Base-by-base conservation (phyloP, 768 basidiomycete species). In the Tubosaeta sp. region DNA sequence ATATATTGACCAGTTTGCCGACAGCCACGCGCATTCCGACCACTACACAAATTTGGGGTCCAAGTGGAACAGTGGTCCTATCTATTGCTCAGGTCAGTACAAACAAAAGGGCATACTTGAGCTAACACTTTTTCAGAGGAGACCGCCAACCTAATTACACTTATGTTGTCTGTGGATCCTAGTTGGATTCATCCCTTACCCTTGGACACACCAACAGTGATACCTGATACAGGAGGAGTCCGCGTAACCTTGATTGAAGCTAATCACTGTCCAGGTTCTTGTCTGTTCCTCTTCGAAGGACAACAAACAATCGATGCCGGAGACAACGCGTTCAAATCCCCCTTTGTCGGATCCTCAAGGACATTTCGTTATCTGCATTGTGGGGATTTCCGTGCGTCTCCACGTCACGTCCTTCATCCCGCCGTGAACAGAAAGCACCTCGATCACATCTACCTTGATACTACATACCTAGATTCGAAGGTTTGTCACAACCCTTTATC, bases 201-300 rank as follows among this genome's bases (percentile, higher is more conserved):
- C 1, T 81, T 93, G 79, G 81, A 96, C 66, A 72, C 73, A 0
- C 78, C 91, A 0, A 85, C 82, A 0, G 65, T 81, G 30, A 76
- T 96, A 49, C 91, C 95, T 1, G 71, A 89, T 57, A 91, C 92
- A 0, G 82, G 83, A 24, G 94, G 94, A 2, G 90, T 97, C 31
- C 74, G 71, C 32, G 94, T 97, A 5, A 97, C 93, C 2, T 80
- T 94, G 35, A 92, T 99, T n/a, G 91, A 96, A 61, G 96, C 95
- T 10, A 98, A 99, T 66, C 96, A 98, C 63, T 97, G 95, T 78
- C 96, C 96, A 6, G 96, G 96, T 4, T 96, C 94, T 2, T 91
- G 85, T 52, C 73, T 99, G 22, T 98, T 97, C 70, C 76, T 95
- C 30, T 98, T 94, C 59, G 92, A 97, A 70, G 95, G 96, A 6